Base-by-base conservation (phyloP, 768 basidiomycete species). In the Amanita polypyramis region DNA sequence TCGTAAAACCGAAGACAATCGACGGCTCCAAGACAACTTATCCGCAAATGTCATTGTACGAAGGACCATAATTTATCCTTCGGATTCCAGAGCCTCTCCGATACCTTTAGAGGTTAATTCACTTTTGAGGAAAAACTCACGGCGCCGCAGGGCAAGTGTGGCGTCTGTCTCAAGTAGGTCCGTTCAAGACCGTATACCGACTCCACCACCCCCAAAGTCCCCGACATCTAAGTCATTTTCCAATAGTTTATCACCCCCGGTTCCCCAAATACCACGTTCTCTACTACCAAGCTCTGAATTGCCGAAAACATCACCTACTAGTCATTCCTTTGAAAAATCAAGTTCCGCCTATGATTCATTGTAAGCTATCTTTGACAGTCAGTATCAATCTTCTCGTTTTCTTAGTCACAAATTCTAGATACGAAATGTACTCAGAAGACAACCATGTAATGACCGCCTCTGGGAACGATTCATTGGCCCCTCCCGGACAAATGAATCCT, bases 361-460 rank as follows among this genome's bases (percentile, higher is more conserved):
- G 87, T 88, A 59, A 71, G 85, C 74, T 45, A 33, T 54, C 17
- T n/a, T n/a, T 30, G 36, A 21, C n/a, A 10, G 19, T 4, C 37
- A n/a, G n/a, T n/a, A n/a, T 35, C 23, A 15, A 7, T 5, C 32
- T 30, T 33, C 19, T 30, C n/a, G 20, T 7, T 15, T 29, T 38
- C 27, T 47, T 35, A 37, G 10, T 19, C 21, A 37, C 57, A 54
- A 43, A 56, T 51, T 33, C 23, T 49, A 88, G 87, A 56, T 88
- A 85, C 59, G 87, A 88, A 34, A 83, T 86, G 80, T 88, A 88
- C 60, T 64, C 77, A 43, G 79, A 77, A 46, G 85, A 85, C 54
- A 75, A 62, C 57, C 61, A 70, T 59, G 60, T 62, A 46, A 55
- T 64, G 50, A 52, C 57, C 46, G 56, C 56, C 29, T 58, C 58